Conservation (phyloP, 768 basidiomycete genomes). For the Rhizopogon salebrosus region DNA sequence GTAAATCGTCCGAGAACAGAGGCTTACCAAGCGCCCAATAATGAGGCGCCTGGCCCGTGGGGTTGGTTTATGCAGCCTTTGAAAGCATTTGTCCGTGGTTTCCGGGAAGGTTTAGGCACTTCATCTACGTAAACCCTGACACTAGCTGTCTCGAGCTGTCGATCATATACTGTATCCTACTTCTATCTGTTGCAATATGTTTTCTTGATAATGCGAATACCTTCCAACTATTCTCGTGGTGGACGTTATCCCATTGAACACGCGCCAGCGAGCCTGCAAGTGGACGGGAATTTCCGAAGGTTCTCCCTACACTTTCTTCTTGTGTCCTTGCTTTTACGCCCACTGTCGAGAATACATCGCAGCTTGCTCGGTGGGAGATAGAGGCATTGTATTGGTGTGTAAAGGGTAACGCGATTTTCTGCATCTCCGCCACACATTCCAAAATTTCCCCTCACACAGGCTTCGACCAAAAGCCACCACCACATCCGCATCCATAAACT, state of each 20-base stretch:
- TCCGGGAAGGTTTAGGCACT: slow-evolving; percentile 50
- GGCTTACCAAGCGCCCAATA: slow-evolving; percentile 37
- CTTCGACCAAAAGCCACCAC: neutral
- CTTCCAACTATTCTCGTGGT: neutral
- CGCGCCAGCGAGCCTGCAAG: slow-evolving; percentile 12
- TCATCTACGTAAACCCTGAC: slow-evolving; percentile 14
- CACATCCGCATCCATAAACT: neutral
- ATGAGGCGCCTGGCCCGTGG: slow-evolving; percentile 41
- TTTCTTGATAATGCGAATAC: slow-evolving; percentile 1
- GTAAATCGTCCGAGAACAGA: slow-evolving; percentile 49
- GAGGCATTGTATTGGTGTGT: slow-evolving; percentile 12
- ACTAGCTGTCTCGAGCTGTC: neutral
- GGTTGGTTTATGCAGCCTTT: slow-evolving; percentile 62
- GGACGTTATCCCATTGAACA: neutral
- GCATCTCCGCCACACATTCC: slow-evolving; percentile 2
- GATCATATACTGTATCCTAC: neutral
- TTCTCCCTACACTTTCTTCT: slow-evolving; percentile 4
- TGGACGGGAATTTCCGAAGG: slow-evolving; percentile 25
- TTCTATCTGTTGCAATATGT: slow-evolving; percentile 10
- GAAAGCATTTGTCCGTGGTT: slow-evolving; percentile 61
- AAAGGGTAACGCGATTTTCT: slow-evolving; percentile 3
- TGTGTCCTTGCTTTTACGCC: slow-evolving; percentile 14
- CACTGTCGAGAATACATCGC: slow-evolving; percentile 7
- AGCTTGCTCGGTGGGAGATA: slow-evolving; percentile 1
- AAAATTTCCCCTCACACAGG: slow-evolving; percentile 4